Evolutionary conservation across 345 rosid genomes (phyloP).

Genomic region (Pugionium dolabratum): DNA sequence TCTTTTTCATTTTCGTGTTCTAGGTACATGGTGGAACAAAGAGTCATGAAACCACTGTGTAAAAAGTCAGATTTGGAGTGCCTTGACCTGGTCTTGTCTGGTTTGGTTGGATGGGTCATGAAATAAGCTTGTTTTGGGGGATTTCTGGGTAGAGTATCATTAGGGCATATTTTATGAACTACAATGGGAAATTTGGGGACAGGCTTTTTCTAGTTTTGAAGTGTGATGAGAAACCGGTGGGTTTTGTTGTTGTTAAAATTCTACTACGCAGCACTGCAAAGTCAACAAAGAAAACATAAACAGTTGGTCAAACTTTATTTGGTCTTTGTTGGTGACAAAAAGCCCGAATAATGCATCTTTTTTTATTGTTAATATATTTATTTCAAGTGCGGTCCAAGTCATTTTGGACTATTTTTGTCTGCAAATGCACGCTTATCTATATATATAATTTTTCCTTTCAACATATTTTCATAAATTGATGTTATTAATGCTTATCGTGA

Average conservation of each 20-base stretch:
- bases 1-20: constrained; percentile 6
- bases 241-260: constrained; percentile 25
- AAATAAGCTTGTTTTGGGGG: constrained; percentile 34
- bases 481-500: constrained; percentile 33
- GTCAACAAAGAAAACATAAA: constrained; percentile 33
- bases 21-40: constrained; percentile 66
- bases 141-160: constrained; percentile 41
- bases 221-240: constrained; percentile 26
- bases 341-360: constrained; percentile 15
- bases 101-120: constrained; percentile 32
- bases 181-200: constrained; percentile 24
- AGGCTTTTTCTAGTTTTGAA: constrained; percentile 3
- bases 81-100: constrained; percentile 13
- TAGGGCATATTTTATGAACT: neutral
- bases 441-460: neutral
- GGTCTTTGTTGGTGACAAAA: constrained; percentile 28
- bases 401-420: constrained; percentile 29
- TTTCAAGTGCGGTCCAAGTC: constrained; percentile 34
- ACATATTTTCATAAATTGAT: constrained; percentile 21
- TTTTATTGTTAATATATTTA: constrained; percentile 14
- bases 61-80: constrained; percentile 32
- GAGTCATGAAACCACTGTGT: constrained; percentile 61
- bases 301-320: constrained; percentile 40
- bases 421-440: constrained; percentile 29
- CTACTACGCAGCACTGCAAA: constrained; percentile 29